These are phyloP conservation scores for Phyllosticta paracitricarpa DNA, from an alignment of 2,329 filamentous ascomycete species.

Conservation along the genomic window DNA sequence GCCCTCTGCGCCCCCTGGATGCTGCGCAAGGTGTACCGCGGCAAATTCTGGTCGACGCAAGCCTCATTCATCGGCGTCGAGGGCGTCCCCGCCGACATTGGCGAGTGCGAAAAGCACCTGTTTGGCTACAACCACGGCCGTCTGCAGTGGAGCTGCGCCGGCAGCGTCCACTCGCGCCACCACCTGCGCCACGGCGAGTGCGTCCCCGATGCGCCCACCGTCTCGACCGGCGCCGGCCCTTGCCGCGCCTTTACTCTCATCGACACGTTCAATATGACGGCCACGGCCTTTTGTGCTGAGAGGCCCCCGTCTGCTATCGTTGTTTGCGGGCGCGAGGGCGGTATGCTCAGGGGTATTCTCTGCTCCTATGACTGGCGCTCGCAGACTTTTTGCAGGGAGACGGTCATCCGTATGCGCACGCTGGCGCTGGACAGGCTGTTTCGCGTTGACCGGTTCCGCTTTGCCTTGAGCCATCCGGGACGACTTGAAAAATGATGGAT, in stretches of 20 bases:
- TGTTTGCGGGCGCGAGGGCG: constrained; percentile 27
- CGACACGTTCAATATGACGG: constrained; percentile 31
- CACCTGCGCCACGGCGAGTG: constrained; percentile 13
- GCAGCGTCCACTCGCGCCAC: constrained; percentile 18
- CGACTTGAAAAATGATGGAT: too few relatives aligned
- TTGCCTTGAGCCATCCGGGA: not conserved
- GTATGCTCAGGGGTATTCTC: constrained; percentile 30
- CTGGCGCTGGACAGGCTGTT: constrained; percentile 21
- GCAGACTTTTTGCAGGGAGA: constrained; percentile 27
- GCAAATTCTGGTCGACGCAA: constrained; percentile 8
- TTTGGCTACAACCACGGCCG: constrained; percentile 23
- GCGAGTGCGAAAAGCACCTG: constrained; percentile 21
- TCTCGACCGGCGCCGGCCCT: not conserved
- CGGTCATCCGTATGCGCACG: constrained; percentile 30
- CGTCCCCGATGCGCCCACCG: constrained; percentile 2
- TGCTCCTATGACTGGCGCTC: constrained; percentile 32
- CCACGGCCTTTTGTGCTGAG: constrained; percentile 24
- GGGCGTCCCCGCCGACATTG: constrained; percentile 20
- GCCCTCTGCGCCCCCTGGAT: not conserved
- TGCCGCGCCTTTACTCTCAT: constrained; percentile 27
- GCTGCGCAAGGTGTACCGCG: constrained; percentile 2
- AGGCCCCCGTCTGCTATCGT: constrained; percentile 28
- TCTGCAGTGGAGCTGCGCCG: constrained; percentile 21
- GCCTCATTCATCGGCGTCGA: constrained; percentile 22
- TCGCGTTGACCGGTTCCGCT: not conserved